A percentile compares a stretch with the other conserved stretches of the same genome.
Conservation (phyloP, 495 filamentous ascomycete genomes). For the Aspergillus haitiensis region DNA sequence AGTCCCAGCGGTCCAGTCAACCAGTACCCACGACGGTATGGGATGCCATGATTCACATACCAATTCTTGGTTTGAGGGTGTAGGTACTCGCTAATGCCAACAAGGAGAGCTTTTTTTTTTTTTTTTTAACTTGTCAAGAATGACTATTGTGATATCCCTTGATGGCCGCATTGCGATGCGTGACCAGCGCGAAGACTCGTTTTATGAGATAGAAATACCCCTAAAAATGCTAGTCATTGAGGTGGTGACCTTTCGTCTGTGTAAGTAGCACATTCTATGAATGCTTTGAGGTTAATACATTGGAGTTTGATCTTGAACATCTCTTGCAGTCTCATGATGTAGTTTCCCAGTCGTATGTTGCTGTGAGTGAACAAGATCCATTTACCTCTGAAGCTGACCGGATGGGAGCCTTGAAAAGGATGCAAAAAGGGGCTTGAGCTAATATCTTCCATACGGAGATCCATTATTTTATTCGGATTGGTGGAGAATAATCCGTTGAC, state of each 20-base stretch:
- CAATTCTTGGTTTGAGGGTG: conserved; percentile 28
- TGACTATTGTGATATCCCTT: conserved; percentile 72
- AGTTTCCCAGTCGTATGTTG: not conserved
- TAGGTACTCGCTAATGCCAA: conserved; percentile 37
- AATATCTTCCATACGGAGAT: not conserved
- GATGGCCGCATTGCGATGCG: conserved; percentile 49
- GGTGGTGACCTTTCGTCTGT: not conserved
- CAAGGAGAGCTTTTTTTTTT: conserved; percentile 65
- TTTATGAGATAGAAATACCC: not conserved
- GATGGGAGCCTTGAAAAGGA: not conserved
- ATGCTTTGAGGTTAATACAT: not conserved
- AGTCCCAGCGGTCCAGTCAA: conserved; percentile 68
- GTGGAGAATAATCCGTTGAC: not conserved
- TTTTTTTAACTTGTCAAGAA: conserved; percentile 70
- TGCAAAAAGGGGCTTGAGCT: not conserved
- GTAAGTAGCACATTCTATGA: not conserved
- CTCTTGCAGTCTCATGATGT: not conserved
- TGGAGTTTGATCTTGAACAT: conserved; percentile 1
- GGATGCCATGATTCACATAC: conserved; percentile 61
- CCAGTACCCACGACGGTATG: conserved; percentile 64
- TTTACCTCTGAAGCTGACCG: not conserved
- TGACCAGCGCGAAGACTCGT: conserved; percentile 20
- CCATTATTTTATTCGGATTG: not conserved
- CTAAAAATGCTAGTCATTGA: conserved; percentile 1
- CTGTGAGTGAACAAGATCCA: conserved; percentile 3